Conservation (phyloP, 768 basidiomycete genomes). For the Panaeolus papilionaceus region DNA sequence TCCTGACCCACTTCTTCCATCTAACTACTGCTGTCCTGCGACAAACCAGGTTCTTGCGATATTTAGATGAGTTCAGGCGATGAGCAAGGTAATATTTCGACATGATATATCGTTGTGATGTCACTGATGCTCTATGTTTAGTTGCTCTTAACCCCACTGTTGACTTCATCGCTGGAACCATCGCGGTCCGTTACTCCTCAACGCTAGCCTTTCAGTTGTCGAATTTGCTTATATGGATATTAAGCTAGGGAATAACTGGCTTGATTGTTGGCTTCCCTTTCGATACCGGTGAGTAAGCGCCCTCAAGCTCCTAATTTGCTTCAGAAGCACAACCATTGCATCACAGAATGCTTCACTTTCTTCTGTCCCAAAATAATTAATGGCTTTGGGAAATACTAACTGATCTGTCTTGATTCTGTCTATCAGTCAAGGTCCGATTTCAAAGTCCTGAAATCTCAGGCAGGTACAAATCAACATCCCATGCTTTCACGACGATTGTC, state of each 20-base stretch:
- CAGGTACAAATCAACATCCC: constrained; percentile 67
- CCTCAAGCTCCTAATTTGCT: background rate
- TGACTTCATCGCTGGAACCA: constrained; percentile 83
- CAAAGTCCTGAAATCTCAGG: constrained; percentile 65
- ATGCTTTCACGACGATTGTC: constrained; percentile 71
- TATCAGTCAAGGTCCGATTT: constrained; percentile 79
- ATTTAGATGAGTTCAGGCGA: background rate
- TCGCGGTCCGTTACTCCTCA: constrained; percentile 45
- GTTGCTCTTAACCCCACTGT: constrained; percentile 62
- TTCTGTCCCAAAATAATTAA: background rate
- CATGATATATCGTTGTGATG: background rate
- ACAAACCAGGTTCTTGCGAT: background rate
- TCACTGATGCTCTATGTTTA: constrained; percentile 6
- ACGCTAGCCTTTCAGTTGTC: background rate
- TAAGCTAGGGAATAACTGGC: constrained; percentile 61
- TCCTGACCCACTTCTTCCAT: background rate
- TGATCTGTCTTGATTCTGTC: background rate
- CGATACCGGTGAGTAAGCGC: constrained; percentile 51
- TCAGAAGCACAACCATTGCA: background rate
- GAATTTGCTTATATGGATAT: background rate
- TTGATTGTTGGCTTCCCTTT: constrained; percentile 80
- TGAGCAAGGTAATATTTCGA: constrained; percentile 9
- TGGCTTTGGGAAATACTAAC: background rate
- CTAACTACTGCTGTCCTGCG: background rate
- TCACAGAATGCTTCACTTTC: background rate